Percentiles rank a stretch among this genome's conserved stretches.
phyloP scores from a whole-genome alignment of 2,329 filamentous ascomycete genomes.

The Pestalotiopsis sp. region DNA sequence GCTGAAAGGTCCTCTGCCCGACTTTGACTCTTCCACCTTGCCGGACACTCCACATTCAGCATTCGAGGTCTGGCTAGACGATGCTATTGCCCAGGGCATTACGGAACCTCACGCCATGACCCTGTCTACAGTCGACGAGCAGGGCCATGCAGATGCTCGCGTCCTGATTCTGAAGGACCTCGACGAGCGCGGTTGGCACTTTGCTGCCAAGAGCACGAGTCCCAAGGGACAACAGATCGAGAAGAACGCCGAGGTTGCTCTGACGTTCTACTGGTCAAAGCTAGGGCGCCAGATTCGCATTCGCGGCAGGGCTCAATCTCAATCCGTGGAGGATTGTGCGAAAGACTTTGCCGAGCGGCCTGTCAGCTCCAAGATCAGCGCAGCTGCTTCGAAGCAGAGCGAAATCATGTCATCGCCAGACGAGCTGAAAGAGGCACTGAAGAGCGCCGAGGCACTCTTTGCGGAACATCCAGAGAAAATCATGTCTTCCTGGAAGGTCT shows the following conservation, averaged over 20 bases:
- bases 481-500: background rate
- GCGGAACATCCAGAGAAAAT: background rate
- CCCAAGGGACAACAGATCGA: constrained; percentile 4
- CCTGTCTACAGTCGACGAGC: background rate
- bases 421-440: background rate
- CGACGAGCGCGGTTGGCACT: constrained; percentile 8
- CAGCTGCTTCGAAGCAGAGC: constrained; percentile 2
- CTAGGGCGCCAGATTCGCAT: constrained; percentile 7
- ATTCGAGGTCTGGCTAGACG: constrained; percentile 1
- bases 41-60: background rate
- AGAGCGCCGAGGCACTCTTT: background rate
- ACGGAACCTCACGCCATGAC: constrained; percentile 8
- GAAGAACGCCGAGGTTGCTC: constrained; percentile 1
- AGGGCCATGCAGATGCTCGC: constrained; percentile 1
- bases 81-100: constrained; percentile 3
- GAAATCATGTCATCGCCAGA: background rate
- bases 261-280: constrained; percentile 7
- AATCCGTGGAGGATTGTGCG: background rate
- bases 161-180: constrained; percentile 8
- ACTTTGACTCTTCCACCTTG: background rate
- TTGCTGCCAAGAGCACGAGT: constrained; percentile 1
- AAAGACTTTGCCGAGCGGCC: background rate
- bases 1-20: constrained; percentile 3
- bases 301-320: background rate
- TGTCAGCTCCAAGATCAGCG: constrained; percentile 3